These are phyloP conservation scores for Fusarium scirpi DNA, from an alignment of 2,329 filamentous ascomycete genomes.

Conservation along the genomic window DNA sequence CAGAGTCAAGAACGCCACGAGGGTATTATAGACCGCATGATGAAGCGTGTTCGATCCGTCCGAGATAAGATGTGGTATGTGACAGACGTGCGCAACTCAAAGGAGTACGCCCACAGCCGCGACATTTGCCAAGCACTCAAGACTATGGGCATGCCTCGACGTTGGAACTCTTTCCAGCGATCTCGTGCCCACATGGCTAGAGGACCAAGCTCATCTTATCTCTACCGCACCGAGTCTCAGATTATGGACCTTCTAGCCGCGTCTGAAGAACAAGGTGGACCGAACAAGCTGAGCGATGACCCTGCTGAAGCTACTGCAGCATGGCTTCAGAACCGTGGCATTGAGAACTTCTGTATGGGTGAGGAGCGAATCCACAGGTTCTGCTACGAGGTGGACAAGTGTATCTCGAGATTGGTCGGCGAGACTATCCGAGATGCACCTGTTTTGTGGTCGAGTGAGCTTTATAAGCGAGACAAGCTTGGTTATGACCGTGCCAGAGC, in stretches of 20 bases:
- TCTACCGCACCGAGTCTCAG: slow-evolving; percentile 85
- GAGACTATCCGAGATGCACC: slow-evolving; percentile 87
- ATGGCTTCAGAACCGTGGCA: slow-evolving; percentile 84
- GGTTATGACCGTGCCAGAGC: slow-evolving; percentile 63
- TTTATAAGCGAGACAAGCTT: slow-evolving; percentile 83
- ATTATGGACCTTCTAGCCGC: slow-evolving; percentile 90
- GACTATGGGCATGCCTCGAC: slow-evolving; percentile 81
- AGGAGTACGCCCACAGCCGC: slow-evolving; percentile 85
- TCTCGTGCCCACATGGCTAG: slow-evolving; percentile 62
- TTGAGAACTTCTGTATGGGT: slow-evolving; percentile 94
- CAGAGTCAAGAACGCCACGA: slow-evolving; percentile 85
- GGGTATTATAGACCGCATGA: slow-evolving; percentile 78
- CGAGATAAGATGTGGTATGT: slow-evolving; percentile 99
- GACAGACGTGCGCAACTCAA: slow-evolving; percentile 91
- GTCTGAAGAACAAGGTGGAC: slow-evolving; percentile 83
- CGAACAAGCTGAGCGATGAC: slow-evolving; percentile 95
- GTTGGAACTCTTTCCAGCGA: slow-evolving; percentile 64
- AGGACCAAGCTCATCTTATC: slow-evolving; percentile 68
- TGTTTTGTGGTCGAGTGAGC: slow-evolving; percentile 90
- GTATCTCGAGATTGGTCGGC: slow-evolving; percentile 85
- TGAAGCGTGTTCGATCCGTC: slow-evolving; percentile 77
- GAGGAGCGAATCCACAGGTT: slow-evolving; percentile 96
- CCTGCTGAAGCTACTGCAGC: slow-evolving; percentile 86
- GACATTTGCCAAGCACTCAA: slow-evolving; percentile 90
- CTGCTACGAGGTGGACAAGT: slow-evolving; percentile 88